These are phyloP conservation scores for Neurospora africana DNA, from an alignment of 495 filamentous ascomycete genomes.

Conservation along the genomic window DNA sequence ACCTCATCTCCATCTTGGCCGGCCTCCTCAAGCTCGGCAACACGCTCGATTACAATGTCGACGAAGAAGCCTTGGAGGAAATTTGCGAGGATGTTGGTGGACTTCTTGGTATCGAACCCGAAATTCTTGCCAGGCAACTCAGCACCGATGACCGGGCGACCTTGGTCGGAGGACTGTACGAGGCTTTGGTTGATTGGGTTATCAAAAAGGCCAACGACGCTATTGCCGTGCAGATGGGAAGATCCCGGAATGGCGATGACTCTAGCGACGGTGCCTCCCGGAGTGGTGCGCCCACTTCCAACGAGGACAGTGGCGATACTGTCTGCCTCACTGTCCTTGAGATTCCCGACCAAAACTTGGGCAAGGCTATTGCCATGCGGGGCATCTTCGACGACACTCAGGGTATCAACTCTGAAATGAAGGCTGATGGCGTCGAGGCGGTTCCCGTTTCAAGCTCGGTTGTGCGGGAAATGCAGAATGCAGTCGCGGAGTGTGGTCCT, in stretches of 20 bases:
- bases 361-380: conserved; percentile 75
- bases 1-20: conserved; percentile 72
- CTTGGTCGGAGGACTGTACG: conserved; percentile 79
- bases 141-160: conserved; percentile 73
- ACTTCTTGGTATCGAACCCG: conserved; percentile 76
- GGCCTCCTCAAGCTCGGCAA: conserved; percentile 88
- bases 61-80: conserved; percentile 75
- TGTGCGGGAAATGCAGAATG: conserved; percentile 70
- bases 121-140: conserved; percentile 67
- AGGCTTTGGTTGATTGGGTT: conserved; percentile 92
- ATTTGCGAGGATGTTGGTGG: conserved; percentile 85
- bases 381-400: conserved; percentile 81
- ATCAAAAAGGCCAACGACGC: conserved; percentile 82
- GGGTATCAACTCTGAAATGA: conserved; percentile 97
- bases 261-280: conserved; percentile 45
- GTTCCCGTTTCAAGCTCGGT: conserved; percentile 62
- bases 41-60: conserved; percentile 71
- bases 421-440: conserved; percentile 76
- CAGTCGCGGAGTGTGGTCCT: conserved; percentile 65
- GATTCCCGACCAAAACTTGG: conserved; percentile 65
- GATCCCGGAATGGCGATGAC: conserved; percentile 48
- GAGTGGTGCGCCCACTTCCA: conserved; percentile 45
- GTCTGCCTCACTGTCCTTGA: conserved; percentile 85
- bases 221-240: conserved; percentile 62
- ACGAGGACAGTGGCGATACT: conserved; percentile 65